Base-by-base conservation (phyloP, 805 yeast genomes). In the Pachysolen tannophilus region DNA sequence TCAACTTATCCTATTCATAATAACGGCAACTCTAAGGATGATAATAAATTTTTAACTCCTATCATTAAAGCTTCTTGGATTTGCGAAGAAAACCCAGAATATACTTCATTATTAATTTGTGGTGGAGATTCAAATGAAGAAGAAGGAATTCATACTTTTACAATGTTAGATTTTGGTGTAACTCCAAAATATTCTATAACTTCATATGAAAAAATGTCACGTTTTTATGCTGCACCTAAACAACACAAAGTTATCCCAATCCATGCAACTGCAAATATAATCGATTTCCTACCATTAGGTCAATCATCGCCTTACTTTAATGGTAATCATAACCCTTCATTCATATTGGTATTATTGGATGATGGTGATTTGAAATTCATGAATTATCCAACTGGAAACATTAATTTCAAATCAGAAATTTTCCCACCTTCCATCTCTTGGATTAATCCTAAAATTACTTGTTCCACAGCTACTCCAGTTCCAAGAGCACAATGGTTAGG, bases 361-460 rank as follows among this genome's bases (percentile, higher is more conserved):
- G 65, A 75, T 38, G 90, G 92, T 3, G 76, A 82, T 14, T 49
- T 86, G 25, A 77, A 78, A 46, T 64, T 82, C 17, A 44, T 82
- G 42, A 58, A 70, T 27, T 78, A 68, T 42, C 80, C 86, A 2
- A 55, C 62, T 6, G 85, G 83, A 1, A 54, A 56, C 7, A 49
- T 67, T 14, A 65, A 73, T 2, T 66, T 69, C 23, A 67, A 65
- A 14, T 73, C 85, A 1, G 56, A 75, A 1, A 49, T 74, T n/a
- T 69, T 92, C 32, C 97, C 98, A 3, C 82, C 94, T 8, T 72
- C 87, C 2, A 49, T 92, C 18, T 71, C 85, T 4, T 78, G 90
- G 80, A 60, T 85, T 11, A 76, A 82, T 41, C 92, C 97, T 0
- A 74, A 72, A 8, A 72, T 78, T 7, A 73, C 85, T 0, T 65